phyloP scores from a whole-genome alignment of 306 rosid species.

The Casuarina glauca region DNA sequence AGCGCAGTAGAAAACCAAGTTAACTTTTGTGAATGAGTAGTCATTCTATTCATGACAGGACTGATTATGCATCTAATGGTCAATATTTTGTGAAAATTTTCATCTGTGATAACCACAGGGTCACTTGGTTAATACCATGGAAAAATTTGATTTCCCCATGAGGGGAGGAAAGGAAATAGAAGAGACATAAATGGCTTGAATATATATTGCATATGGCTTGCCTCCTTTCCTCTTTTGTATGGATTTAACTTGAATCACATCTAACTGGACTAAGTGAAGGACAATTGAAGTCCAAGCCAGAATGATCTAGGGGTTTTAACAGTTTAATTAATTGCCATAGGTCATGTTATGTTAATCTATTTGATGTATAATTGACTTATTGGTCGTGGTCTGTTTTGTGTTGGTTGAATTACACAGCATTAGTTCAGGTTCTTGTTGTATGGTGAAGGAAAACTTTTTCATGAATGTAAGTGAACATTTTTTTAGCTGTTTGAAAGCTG shows the following conservation, averaged over 20 bases:
- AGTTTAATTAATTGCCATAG: background rate
- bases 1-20: background rate
- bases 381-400: background rate
- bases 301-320: background rate
- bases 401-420: background rate
- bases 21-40: background rate
- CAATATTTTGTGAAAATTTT: background rate
- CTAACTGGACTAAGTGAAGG: background rate
- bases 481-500: conserved; percentile 14
- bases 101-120: background rate
- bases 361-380: background rate
- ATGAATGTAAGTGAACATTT: conserved; percentile 1
- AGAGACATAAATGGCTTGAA: background rate
- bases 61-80: background rate
- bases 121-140: background rate
- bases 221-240: background rate
- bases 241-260: background rate
- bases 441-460: background rate
- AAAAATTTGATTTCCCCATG: background rate
- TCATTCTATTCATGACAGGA: background rate
- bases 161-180: background rate
- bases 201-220: background rate
- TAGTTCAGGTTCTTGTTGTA: background rate
- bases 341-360: background rate
- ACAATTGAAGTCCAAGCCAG: background rate